Evolutionary conservation across 129 eudicot genomes (phyloP), one percentile per base, ranked within the genome.

Genomic region (Tagetes erecta): DNA sequence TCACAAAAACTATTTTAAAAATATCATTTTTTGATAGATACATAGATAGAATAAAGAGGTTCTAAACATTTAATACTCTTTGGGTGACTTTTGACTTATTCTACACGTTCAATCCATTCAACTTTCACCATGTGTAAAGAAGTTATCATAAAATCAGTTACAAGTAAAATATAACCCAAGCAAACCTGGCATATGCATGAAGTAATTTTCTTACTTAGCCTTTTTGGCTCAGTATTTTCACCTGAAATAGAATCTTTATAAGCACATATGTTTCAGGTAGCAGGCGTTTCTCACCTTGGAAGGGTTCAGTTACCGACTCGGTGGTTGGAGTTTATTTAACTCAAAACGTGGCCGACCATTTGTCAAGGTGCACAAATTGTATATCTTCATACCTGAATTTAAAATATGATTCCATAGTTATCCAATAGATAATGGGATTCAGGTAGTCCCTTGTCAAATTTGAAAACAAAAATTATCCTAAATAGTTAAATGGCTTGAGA

Each of bases 301-400:
- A 88, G 65, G 92, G 97, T 30, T 91, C 97, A 4, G 91, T 91
- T 0, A 74, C 82, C 67, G 96, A 91, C 72, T 86, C 97, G 3
- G 81, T 88, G 11, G 88, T 83, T 71, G 97, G 97, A 46, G 96
- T 84, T 50, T 91, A 76, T 73, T 74, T 91, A 47, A 88, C 97
- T 71, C 97, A 91, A 70, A 91, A 91, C 53, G 95, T 88, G 6
- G 12, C 78, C 0, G 97, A 91, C 65, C 75, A 58, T 79, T 79
- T 89, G 14, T 91, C 96, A 45, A 91, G 97, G 97, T 91, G 77
- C 47, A n/a, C 68, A 33, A 60, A 33, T 44, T 3, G 9, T 70
- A 44, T 37, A 69, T 59, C 30, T 69, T 41, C 57, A 58, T 11
- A 42, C 33, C 34, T 57, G 31, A 31, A 5, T 52, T 65, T 66